phyloP scores from a whole-genome alignment of 2,329 filamentous ascomycete genomes.

The Colletotrichum nymphaeae region DNA sequence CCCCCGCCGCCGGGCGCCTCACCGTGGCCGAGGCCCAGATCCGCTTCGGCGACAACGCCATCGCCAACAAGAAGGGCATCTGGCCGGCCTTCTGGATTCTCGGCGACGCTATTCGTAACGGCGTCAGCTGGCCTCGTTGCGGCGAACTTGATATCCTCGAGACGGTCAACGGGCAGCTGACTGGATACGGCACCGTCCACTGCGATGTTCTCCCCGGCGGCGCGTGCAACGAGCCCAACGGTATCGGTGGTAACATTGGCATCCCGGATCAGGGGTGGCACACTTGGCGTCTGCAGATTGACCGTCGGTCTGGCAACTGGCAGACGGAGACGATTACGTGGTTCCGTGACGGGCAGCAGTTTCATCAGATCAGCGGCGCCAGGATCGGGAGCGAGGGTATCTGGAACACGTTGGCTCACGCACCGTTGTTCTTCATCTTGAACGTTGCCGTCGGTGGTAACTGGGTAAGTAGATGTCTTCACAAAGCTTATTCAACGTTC shows the following conservation, averaged over 20 bases:
- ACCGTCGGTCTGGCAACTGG: constrained; percentile 58
- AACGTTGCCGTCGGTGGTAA: constrained; percentile 61
- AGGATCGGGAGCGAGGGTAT: constrained; percentile 52
- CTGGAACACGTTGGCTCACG: constrained; percentile 57
- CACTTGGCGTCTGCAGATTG: constrained; percentile 59
- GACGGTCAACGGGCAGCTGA: constrained; percentile 57
- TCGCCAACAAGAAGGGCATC: constrained; percentile 57
- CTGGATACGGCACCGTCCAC: constrained; percentile 60
- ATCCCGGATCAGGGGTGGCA: constrained; percentile 60
- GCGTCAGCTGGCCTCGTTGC: constrained; percentile 59
- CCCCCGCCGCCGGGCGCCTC: constrained; percentile 50
- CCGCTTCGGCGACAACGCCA: constrained; percentile 52
- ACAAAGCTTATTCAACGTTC: background rate
- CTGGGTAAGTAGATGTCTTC: constrained; percentile 47
- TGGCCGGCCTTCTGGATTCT: constrained; percentile 67
- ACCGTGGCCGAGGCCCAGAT: constrained; percentile 58
- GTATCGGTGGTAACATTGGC: constrained; percentile 47
- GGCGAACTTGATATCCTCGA: constrained; percentile 65
- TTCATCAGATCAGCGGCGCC: constrained; percentile 55
- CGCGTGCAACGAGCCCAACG: constrained; percentile 59
- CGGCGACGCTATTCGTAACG: constrained; percentile 57
- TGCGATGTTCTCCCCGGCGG: constrained; percentile 57
- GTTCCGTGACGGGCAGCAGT: constrained; percentile 57
- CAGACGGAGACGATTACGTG: constrained; percentile 59
- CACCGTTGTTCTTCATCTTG: constrained; percentile 57